phyloP scores from a whole-genome alignment of 1,284 basidiomycete species.

The Megacollybia platyphylla region DNA sequence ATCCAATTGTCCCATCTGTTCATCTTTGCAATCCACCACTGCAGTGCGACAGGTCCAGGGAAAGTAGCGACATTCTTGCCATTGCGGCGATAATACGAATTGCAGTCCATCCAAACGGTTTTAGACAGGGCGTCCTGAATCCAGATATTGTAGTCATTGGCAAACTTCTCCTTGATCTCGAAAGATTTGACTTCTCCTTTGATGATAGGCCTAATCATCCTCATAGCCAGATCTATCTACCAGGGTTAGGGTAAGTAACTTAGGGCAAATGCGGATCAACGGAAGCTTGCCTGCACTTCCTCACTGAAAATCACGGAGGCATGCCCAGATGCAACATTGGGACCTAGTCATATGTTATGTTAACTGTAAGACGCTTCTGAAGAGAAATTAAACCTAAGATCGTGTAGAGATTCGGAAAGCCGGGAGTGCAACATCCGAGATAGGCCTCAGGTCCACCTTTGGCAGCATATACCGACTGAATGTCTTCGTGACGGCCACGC shows the following conservation, averaged over 20 bases:
- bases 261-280: neutral
- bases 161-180: conserved; percentile 27
- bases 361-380: conserved; percentile 3
- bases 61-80: conserved; percentile 30
- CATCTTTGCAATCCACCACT: conserved; percentile 33
- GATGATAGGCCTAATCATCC: conserved; percentile 35
- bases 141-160: conserved; percentile 31
- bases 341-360: conserved; percentile 18
- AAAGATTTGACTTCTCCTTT: conserved; percentile 30
- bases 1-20: conserved; percentile 20
- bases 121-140: conserved; percentile 26
- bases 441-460: conserved; percentile 36
- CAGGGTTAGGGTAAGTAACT: conserved; percentile 4
- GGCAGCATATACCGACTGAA: conserved; percentile 26
- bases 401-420: conserved; percentile 36
- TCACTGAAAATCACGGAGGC: conserved; percentile 38
- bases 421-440: conserved; percentile 30
- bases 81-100: conserved; percentile 32
- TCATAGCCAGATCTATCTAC: conserved; percentile 30
- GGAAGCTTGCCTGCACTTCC: conserved; percentile 29
- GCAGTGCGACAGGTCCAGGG: conserved; percentile 30
- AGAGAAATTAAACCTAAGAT: conserved; percentile 23
- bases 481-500: conserved; percentile 23
- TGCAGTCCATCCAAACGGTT: conserved; percentile 35
- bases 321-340: conserved; percentile 39